These are phyloP conservation scores for Lasiosphaeria miniovina DNA, from an alignment of 495 filamentous ascomycete species.

Conservation along the genomic window DNA sequence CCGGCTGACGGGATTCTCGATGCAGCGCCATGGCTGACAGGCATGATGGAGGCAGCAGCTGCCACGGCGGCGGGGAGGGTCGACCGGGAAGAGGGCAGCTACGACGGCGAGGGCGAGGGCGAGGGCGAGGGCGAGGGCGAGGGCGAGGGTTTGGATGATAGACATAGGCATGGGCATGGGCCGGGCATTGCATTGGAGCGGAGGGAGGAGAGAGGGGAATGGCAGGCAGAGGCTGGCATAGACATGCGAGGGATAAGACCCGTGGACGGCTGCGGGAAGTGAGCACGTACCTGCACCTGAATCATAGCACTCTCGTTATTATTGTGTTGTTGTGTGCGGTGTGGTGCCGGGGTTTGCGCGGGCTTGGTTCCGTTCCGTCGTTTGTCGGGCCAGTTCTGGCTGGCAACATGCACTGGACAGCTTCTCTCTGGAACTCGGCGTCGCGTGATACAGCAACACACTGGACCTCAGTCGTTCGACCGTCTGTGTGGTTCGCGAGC, in stretches of 20 bases:
- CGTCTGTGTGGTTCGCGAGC: not conserved
- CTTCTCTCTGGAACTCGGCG: not conserved
- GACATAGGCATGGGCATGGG: slow-evolving; percentile 1
- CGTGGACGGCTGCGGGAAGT: slow-evolving; percentile 14
- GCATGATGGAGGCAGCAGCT: slow-evolving; percentile 27
- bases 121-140: not conserved
- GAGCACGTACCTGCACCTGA: slow-evolving; percentile 33
- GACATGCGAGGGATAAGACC: slow-evolving; percentile 6
- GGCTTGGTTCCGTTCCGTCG: slow-evolving; percentile 3
- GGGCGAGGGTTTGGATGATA: not conserved
- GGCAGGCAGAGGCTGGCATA: slow-evolving; percentile 5
- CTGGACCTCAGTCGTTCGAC: not conserved
- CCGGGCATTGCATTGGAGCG: not conserved
- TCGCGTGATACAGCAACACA: slow-evolving; percentile 6
- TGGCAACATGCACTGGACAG: not conserved
- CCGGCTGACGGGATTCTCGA: slow-evolving; percentile 21
- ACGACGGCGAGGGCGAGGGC: not conserved
- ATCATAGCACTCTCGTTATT: slow-evolving; percentile 30
- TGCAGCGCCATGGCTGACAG: slow-evolving; percentile 28
- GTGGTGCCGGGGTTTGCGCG: slow-evolving; percentile 1
- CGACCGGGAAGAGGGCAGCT: not conserved
- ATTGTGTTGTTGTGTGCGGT: slow-evolving; percentile 2
- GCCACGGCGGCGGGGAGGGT: not conserved
- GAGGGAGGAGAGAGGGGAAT: slow-evolving; percentile 1
- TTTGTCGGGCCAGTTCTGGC: not conserved